Conservation (phyloP, 345 rosid genomes). For the Euphorbia lathyris region DNA sequence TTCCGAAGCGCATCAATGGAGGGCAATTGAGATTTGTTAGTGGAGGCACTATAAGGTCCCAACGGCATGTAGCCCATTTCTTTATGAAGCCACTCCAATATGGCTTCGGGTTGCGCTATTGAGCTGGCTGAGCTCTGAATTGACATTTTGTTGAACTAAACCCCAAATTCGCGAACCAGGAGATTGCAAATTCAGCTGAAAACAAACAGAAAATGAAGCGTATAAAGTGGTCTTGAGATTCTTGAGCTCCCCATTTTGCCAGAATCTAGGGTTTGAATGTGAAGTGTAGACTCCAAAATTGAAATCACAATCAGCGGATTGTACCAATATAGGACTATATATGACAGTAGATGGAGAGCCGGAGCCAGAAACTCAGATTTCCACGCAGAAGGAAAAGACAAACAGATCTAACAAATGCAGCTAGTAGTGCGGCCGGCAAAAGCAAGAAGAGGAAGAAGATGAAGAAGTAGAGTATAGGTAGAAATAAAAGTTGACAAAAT, state of each 20-base stretch:
- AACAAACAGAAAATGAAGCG: neutral
- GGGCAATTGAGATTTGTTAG: conserved; percentile 53
- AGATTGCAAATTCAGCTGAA: neutral
- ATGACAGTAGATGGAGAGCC: too few species aligned
- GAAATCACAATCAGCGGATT: neutral
- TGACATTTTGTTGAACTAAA: neutral
- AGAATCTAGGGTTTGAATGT: neutral
- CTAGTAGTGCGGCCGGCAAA: neutral
- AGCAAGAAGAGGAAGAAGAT: neutral
- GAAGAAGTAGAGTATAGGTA: neutral
- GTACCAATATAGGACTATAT: too few species aligned
- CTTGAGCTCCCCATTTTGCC: neutral
- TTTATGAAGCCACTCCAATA: conserved; percentile 77
- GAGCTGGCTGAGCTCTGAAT: conserved; percentile 13
- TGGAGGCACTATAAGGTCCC: conserved; percentile 57
- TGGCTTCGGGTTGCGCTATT: conserved; percentile 62
- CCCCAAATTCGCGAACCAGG: neutral
- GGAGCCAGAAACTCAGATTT: too few species aligned
- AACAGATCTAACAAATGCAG: conserved; percentile 22
- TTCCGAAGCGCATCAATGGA: conserved; percentile 62
- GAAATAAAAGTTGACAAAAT: neutral
- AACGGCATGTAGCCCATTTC: conserved; percentile 85
- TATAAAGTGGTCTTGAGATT: neutral
- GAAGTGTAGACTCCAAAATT: neutral
- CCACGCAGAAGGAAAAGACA: neutral